A percentile compares a stretch with the other conserved stretches of the same genome.
Evolutionary conservation across 768 basidiomycete genomes (phyloP).

Genomic region (Strobilomyces echinocephalus): DNA sequence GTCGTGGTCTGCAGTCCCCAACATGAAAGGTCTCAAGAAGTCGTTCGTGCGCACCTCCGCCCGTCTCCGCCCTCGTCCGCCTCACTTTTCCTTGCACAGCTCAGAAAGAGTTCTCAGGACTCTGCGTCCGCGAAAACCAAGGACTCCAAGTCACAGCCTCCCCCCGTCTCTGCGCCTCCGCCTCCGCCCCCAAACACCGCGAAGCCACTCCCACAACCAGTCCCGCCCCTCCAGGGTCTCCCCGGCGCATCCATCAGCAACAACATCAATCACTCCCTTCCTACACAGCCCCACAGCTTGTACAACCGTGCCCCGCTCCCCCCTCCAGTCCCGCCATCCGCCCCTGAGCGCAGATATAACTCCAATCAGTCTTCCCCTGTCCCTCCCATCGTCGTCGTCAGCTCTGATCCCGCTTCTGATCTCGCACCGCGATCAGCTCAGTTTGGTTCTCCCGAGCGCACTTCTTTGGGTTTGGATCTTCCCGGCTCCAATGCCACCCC

Average conservation of each 20-base stretch:
- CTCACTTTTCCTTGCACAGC: constrained; percentile 37
- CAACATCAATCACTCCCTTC: constrained; percentile 37
- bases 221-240: constrained; percentile 35
- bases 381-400: constrained; percentile 85
- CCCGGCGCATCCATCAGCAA: constrained; percentile 33
- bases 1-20: constrained; percentile 16
- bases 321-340: constrained; percentile 34
- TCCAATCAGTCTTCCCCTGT: constrained; percentile 44
- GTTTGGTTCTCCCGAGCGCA: constrained; percentile 44
- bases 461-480: constrained; percentile 45
- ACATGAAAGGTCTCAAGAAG: constrained; percentile 84
- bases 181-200: constrained; percentile 61
- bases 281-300: constrained; percentile 35
- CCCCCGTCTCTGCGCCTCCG: constrained; percentile 41
- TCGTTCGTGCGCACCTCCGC: constrained; percentile 52
- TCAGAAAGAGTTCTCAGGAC: constrained; percentile 67
- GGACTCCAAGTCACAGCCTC: constrained; percentile 48
- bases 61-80: constrained; percentile 16
- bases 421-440: constrained; percentile 38
- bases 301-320: constrained; percentile 44
- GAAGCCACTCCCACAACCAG: constrained; percentile 59
- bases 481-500: constrained; percentile 44
- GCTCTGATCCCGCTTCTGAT: constrained; percentile 59
- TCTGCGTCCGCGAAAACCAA: constrained; percentile 63
- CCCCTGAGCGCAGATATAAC: constrained; percentile 57